Evolutionary conservation across 768 basidiomycete genomes (phyloP).

Genomic region (Lentinula edodes): DNA sequence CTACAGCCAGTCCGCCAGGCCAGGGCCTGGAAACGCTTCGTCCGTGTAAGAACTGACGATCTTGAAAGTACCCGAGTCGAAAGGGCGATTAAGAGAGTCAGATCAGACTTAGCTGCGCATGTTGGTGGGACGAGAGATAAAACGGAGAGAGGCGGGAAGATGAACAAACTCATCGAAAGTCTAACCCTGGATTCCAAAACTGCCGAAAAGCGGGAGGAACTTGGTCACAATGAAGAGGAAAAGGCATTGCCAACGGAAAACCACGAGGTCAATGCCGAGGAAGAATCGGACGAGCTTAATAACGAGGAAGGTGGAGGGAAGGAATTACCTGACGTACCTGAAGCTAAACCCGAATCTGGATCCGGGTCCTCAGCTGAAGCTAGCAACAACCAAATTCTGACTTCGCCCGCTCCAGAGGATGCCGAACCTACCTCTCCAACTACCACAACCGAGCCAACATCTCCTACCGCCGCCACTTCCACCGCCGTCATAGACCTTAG

Average conservation of each 20-base stretch:
- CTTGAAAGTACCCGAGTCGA: slow-evolving; percentile 83
- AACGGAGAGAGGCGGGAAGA: slow-evolving; percentile 6
- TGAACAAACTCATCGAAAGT: slow-evolving; percentile 3
- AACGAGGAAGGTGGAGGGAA: slow-evolving; percentile 3
- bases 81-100: slow-evolving; percentile 81
- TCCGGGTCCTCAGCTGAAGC: background rate
- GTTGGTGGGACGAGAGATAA: slow-evolving; percentile 26
- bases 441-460: background rate
- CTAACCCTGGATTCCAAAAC: background rate
- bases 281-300: background rate
- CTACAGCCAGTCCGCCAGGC: slow-evolving; percentile 54
- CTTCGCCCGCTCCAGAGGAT: background rate
- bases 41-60: slow-evolving; percentile 82
- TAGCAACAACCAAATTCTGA: background rate
- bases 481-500: background rate
- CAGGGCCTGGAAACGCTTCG: slow-evolving; percentile 80
- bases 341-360: slow-evolving; percentile 2
- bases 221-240: slow-evolving; percentile 16
- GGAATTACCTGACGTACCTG: slow-evolving; percentile 5
- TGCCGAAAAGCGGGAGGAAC: background rate
- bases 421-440: slow-evolving; percentile 7
- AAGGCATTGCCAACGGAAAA: background rate
- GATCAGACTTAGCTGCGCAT: slow-evolving; percentile 80
- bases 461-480: background rate
- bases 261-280: background rate